Percentiles rank a stretch among this genome's conserved stretches.
These are phyloP conservation scores for Eimeria sp. DNA, from an alignment of 169 alveolate genomes.

Conservation along the genomic window DNA sequence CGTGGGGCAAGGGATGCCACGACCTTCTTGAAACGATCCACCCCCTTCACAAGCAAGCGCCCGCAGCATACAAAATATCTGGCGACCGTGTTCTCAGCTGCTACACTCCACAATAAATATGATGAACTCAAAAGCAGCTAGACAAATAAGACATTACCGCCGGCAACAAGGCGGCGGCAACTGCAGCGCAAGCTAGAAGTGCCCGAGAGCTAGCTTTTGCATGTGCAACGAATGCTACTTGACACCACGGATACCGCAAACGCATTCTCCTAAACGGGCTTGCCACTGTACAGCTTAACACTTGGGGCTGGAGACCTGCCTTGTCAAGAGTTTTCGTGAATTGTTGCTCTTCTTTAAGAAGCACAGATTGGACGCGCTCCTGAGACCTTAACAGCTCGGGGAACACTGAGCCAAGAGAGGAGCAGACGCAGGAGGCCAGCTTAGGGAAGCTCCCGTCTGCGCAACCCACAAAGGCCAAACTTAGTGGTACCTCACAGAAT, in stretches of 20 bases:
- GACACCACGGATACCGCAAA: not conserved
- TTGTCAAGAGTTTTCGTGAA: slow-evolving; percentile 93
- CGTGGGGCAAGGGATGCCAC: slow-evolving; percentile 43
- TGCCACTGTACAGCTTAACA: not conserved
- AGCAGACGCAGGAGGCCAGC: slow-evolving; percentile 92
- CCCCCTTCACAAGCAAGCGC: slow-evolving; percentile 54
- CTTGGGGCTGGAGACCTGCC: slow-evolving; percentile 5
- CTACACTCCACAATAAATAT: not conserved
- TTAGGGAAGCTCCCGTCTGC: slow-evolving; percentile 93
- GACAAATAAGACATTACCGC: not conserved
- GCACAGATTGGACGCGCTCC: slow-evolving; percentile 89
- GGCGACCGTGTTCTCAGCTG: not conserved
- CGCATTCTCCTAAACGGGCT: not conserved
- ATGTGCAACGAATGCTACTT: not conserved
- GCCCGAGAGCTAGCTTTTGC: not conserved
- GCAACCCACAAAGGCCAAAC: not conserved
- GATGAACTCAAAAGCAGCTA: not conserved
- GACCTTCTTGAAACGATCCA: slow-evolving; percentile 80
- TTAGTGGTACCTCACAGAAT: not conserved
- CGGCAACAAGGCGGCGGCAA: not conserved
- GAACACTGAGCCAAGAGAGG: slow-evolving; percentile 92
- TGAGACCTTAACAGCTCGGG: slow-evolving; percentile 90
- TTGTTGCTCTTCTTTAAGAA: slow-evolving; percentile 93
- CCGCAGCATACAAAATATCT: not conserved
- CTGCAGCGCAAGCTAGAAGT: not conserved